Evolutionary conservation across 148 eudicot genomes (phyloP), one percentile per base, ranked within the genome.

Genomic region (Pouteria glomerata): DNA sequence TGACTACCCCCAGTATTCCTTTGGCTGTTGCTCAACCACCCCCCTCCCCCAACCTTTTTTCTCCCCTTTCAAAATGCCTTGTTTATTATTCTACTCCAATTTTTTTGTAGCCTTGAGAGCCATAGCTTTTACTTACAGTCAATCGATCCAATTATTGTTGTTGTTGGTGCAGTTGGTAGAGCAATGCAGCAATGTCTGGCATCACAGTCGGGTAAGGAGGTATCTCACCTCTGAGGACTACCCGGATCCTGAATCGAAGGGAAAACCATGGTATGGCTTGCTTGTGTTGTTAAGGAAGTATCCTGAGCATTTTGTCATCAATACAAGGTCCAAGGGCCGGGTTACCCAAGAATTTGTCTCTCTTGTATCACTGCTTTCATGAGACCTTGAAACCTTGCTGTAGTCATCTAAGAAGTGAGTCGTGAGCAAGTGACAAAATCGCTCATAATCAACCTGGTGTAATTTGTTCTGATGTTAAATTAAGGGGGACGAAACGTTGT

Each of bases 261-360:
- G 86, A 66, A 95, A 91, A 77, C 98, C 97, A 0, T 95, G 98
- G 98, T 85, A 81, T 55, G 97, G 97, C 48, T 78, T 95, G 88
- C 83, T 95, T 30, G 79, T 89, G 89, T 58, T 95, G 84, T 83
- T 95, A 57, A 89, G 96, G 84, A 95, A 90, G 72, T 88, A 91
- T 69, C 96, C 96, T 0, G 98, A 95, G 60, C 97, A 95, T 73
- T 95, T 95, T 73, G 98, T 95, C 63, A 88, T 95, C 85, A 91
- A 94, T 76, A 89, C 96, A 2, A 87, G 93, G 77, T 85, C 97
- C 48, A 88, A 82, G 77, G 93, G 93, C 24, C 88, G 95, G 16
- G 79, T 94, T 62, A 86, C 91, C 0, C 72, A 71, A 24, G 98
- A 94, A 83, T 91, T 89, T 73, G 98, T 94, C 82, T 91, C 97